phyloP scores from a whole-genome alignment of 2,329 filamentous ascomycete genomes.

The Penicillium crustosum region DNA sequence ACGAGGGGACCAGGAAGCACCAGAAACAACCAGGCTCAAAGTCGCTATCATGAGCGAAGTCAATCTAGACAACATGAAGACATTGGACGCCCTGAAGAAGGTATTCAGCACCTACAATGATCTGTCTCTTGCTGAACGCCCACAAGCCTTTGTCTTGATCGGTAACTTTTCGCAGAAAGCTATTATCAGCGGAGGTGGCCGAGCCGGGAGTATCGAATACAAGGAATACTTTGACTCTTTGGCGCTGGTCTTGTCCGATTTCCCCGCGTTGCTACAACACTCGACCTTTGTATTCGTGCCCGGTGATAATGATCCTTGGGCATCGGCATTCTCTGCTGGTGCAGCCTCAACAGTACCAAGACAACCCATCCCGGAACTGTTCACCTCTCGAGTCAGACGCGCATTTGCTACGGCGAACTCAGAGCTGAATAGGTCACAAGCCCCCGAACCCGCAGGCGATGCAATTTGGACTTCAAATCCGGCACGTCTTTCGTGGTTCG shows the following conservation, averaged over 20 bases:
- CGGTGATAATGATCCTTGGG: slow-evolving; percentile 97
- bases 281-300: slow-evolving; percentile 91
- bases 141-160: slow-evolving; percentile 76
- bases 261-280: slow-evolving; percentile 72
- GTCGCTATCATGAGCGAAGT: slow-evolving; percentile 82
- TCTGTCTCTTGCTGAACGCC: slow-evolving; percentile 63
- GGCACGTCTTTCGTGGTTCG: slow-evolving; percentile 77
- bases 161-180: slow-evolving; percentile 74
- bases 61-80: slow-evolving; percentile 80
- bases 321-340: slow-evolving; percentile 68
- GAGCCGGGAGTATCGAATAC: slow-evolving; percentile 85
- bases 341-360: slow-evolving; percentile 49
- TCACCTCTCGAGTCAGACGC: slow-evolving; percentile 81
- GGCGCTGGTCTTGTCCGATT: slow-evolving; percentile 78
- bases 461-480: slow-evolving; percentile 90
- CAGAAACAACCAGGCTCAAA: slow-evolving; percentile 45
- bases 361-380: slow-evolving; percentile 73
- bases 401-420: slow-evolving; percentile 76
- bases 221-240: slow-evolving; percentile 94
- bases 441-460: slow-evolving; percentile 61
- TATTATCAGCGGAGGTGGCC: slow-evolving; percentile 63
- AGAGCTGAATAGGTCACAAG: slow-evolving; percentile 58
- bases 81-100: slow-evolving; percentile 75
- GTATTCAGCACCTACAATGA: slow-evolving; percentile 73
- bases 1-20: slow-evolving; percentile 25